phyloP scores from a whole-genome alignment of 345 rosid genomes.

The Psidium guajava region DNA sequence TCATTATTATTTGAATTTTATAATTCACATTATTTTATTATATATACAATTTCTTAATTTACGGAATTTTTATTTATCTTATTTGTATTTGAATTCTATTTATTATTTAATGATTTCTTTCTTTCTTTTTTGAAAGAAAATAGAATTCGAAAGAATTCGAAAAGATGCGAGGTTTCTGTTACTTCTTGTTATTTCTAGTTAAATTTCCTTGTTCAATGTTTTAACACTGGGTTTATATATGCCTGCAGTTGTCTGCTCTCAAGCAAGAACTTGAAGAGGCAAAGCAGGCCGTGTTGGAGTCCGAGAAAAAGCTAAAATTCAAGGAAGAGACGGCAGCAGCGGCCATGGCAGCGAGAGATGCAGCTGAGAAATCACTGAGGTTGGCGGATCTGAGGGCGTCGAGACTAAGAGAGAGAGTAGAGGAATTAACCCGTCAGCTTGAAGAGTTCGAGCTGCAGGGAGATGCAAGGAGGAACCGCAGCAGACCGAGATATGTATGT shows the following conservation, averaged over 20 bases:
- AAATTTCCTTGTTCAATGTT: neutral
- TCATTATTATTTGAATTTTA: too few relatives aligned
- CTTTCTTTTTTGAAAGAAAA: too few relatives aligned
- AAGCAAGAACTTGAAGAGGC: slow-evolving; percentile 87
- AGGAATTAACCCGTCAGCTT: slow-evolving; percentile 71
- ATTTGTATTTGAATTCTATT: too few relatives aligned
- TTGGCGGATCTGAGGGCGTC: slow-evolving; percentile 81
- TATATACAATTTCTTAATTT: too few relatives aligned
- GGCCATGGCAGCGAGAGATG: slow-evolving; percentile 98
- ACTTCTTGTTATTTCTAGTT: neutral
- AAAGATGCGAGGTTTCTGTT: neutral
- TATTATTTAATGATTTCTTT: too few relatives aligned
- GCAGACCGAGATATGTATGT: slow-evolving; percentile 65
- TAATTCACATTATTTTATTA: too few relatives aligned
- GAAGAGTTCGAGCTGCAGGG: slow-evolving; percentile 73
- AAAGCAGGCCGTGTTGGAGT: slow-evolving; percentile 58
- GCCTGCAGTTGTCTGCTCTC: slow-evolving; percentile 46
- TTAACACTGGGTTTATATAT: neutral
- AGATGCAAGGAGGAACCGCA: slow-evolving; percentile 33
- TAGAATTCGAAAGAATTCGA: too few relatives aligned
- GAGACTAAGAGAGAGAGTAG: slow-evolving; percentile 87
- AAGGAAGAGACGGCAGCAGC: slow-evolving; percentile 96
- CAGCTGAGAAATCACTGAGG: slow-evolving; percentile 88
- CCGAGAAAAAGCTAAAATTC: slow-evolving; percentile 81
- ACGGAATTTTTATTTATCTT: too few relatives aligned